A percentile compares a stretch with the other conserved stretches of the same genome.
Conservation (phyloP, 192 early-diverging fungal genomes). For the Gigaspora rosea region DNA sequence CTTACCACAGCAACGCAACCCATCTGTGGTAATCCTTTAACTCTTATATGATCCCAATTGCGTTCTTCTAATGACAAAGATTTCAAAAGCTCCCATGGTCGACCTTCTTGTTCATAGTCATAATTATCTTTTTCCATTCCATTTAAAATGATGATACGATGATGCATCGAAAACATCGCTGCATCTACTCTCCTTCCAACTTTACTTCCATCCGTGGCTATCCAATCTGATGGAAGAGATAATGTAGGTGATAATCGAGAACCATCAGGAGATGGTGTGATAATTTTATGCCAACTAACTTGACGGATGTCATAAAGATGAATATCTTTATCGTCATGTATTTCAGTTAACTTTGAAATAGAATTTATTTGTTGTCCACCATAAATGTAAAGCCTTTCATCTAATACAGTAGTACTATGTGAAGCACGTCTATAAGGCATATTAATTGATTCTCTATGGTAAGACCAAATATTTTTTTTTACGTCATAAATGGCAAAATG, state of each 20-base stretch:
- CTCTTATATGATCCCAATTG: background rate
- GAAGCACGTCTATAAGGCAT: background rate
- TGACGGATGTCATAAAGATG: background rate
- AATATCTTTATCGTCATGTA: background rate
- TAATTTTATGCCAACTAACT: background rate
- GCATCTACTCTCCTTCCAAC: background rate
- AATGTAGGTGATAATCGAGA: background rate
- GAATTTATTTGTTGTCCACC: background rate
- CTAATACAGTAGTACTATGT: background rate
- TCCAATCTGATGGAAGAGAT: background rate
- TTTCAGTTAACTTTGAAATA: background rate
- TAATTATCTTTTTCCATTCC: background rate
- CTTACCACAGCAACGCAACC: background rate
- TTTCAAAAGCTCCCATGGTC: conserved; percentile 4
- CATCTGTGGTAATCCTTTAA: background rate
- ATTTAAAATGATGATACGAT: background rate
- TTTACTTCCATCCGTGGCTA: background rate
- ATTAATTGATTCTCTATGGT: background rate
- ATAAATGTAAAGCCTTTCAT: background rate
- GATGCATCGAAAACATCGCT: background rate
- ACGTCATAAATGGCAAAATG: background rate
- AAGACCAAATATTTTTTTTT: background rate
- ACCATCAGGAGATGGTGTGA: background rate
- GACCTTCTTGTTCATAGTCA: background rate
- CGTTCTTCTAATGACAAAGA: background rate